Percentiles rank a stretch among this genome's conserved stretches.
Evolutionary conservation across 345 rosid species (phyloP).

Genomic region (Hibiscus mutabilis): DNA sequence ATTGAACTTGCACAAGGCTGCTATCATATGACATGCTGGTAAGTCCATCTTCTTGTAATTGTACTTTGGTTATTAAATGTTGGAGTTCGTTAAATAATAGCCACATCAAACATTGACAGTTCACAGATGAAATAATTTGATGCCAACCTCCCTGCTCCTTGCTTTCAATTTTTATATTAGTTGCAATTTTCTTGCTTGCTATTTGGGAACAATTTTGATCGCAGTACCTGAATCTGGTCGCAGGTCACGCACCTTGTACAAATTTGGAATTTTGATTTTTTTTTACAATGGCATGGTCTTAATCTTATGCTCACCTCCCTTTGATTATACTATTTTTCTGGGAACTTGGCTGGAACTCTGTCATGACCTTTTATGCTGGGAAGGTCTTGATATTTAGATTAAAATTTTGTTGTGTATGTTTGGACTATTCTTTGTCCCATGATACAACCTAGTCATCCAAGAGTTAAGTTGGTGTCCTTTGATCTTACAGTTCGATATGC

Average conservation of each 20-base stretch:
- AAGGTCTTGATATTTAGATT: not conserved
- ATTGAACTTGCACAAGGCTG: conserved; percentile 91
- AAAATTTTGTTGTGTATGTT: not conserved
- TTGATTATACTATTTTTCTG: not conserved
- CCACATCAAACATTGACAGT: conserved; percentile 8
- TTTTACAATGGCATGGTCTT: not conserved
- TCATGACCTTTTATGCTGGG: not conserved
- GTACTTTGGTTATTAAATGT: conserved; percentile 6
- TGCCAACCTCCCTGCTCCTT: not conserved
- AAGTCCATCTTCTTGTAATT: conserved; percentile 18
- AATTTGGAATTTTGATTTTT: not conserved
- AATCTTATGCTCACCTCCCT: not conserved
- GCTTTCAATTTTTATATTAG: not conserved
- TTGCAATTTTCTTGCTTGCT: not conserved
- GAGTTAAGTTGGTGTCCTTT: not conserved
- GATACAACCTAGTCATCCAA: not conserved
- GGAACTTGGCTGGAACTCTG: not conserved
- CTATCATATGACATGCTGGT: conserved; percentile 96
- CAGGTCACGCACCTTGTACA: not conserved
- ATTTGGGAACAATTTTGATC: not conserved
- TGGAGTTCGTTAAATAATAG: not conserved
- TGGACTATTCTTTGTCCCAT: not conserved
- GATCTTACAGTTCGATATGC: not conserved
- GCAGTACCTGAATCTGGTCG: not conserved
- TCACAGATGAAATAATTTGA: not conserved